Evolutionary conservation across 768 basidiomycete species (phyloP).

Genomic region (Heimioporus sp.): DNA sequence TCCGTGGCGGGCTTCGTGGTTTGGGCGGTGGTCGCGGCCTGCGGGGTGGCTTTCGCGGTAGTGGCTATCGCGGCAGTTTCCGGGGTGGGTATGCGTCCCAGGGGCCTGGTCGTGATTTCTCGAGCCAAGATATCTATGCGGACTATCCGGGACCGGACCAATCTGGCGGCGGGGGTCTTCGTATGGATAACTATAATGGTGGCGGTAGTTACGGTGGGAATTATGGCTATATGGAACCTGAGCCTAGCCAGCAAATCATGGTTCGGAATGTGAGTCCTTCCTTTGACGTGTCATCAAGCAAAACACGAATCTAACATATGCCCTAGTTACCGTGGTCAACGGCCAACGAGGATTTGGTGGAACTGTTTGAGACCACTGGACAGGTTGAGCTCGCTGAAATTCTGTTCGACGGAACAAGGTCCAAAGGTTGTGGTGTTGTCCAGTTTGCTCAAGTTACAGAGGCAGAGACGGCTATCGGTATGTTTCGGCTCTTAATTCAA

Average conservation of each 20-base stretch:
- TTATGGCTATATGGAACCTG: conserved; percentile 52
- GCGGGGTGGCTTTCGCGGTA: conserved; percentile 52
- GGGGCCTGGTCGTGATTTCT: conserved; percentile 66
- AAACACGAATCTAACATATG: background rate
- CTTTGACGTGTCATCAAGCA: background rate
- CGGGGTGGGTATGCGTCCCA: conserved; percentile 52
- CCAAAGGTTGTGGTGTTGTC: conserved; percentile 94
- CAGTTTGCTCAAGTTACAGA: conserved; percentile 87
- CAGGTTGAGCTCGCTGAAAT: conserved; percentile 95
- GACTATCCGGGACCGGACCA: conserved; percentile 91
- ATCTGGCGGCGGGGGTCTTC: conserved; percentile 36
- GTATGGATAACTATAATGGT: conserved; percentile 37
- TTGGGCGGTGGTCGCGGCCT: conserved; percentile 47
- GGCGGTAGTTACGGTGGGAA: conserved; percentile 35
- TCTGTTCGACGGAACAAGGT: conserved; percentile 86
- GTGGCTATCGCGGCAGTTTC: conserved; percentile 44
- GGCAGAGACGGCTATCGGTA: conserved; percentile 92
- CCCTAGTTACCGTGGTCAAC: conserved; percentile 95
- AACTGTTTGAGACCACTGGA: conserved; percentile 97
- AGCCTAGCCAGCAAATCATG: conserved; percentile 96
- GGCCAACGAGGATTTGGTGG: conserved; percentile 96
- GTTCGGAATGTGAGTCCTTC: conserved; percentile 85
- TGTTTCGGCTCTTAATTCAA: conserved; percentile 14
- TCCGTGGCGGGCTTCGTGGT: conserved; percentile 58
- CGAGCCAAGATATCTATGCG: conserved; percentile 86